Evolutionary conservation across 2,329 filamentous ascomycete genomes (phyloP).

Genomic region (Chrysosporium queenslandicum): DNA sequence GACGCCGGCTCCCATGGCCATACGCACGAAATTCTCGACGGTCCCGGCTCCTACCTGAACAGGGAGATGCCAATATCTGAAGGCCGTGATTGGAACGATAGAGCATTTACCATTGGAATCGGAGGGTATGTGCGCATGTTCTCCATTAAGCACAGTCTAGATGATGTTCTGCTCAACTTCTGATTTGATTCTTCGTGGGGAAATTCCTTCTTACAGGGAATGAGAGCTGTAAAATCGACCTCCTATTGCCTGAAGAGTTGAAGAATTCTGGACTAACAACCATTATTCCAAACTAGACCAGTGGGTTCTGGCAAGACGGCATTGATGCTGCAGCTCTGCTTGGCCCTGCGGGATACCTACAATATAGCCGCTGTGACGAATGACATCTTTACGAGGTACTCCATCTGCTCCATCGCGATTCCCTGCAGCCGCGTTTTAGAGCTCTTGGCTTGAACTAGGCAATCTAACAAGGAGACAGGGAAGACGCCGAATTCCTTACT

Average conservation of each 20-base stretch:
- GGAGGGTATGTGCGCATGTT: constrained; percentile 59
- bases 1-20: constrained; percentile 66
- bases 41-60: constrained; percentile 78
- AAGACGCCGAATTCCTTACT: constrained; percentile 96
- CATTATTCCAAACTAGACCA: constrained; percentile 48
- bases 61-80: constrained; percentile 91
- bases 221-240: constrained; percentile 3
- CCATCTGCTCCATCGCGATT: constrained; percentile 5
- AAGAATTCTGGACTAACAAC: neutral
- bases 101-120: constrained; percentile 95
- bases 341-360: constrained; percentile 66
- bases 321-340: constrained; percentile 87
- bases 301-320: constrained; percentile 97
- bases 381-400: constrained; percentile 85
- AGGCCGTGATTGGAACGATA: constrained; percentile 73
- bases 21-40: constrained; percentile 88
- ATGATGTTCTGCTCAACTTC: neutral
- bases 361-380: constrained; percentile 94
- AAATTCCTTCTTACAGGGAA: neutral
- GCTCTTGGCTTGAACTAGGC: constrained; percentile 12
- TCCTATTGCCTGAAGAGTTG: neutral
- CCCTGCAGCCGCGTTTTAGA: neutral
- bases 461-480: constrained; percentile 38
- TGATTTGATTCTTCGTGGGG: too few species aligned
- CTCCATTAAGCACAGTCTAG: neutral